Base-by-base conservation (phyloP, 108 stramenopile species). In the Pseudonitzschia delicatissima region DNA sequence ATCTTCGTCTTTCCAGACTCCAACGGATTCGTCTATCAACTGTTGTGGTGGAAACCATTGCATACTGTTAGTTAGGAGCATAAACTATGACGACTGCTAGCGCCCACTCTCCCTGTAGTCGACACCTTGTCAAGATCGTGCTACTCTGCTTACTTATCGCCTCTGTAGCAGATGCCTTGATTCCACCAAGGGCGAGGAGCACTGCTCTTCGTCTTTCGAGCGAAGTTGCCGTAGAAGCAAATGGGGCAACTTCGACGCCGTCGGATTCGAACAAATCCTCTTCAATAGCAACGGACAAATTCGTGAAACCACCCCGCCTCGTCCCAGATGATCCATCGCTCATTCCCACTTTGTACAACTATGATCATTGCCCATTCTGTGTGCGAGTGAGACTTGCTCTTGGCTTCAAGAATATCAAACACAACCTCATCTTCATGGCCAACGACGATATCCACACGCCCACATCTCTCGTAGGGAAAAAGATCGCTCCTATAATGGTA, bases 301-400 rank as follows among this genome's bases (percentile, higher is more conserved):
- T 55, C 31, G 31, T 17, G 31, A 55, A 55, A 33, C 53, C 53
- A 4, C 53, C 53, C 11, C 53, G 53, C 29, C 12, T 55, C 11
- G 27, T 55, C 17, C 53, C 29, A 11, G 53, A 55, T 9, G 53
- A 55, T 55, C 53, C 53, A 17, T 33, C 53, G 12, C 53, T 55
- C 32, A 55, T 55, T n/a, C 53, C 53, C 32, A 82, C 55, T 33
- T 63, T 98, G 0, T 97, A 95, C 76, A 90, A 95, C 7, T 98
- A 98, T 79, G 98, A 98, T 67, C 98, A 98, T 62, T 98, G 98
- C 67, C 98, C 98, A 32, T 98, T 95, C 69, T 98, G 98, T 69
- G 95, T 96, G 21, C 93, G 98, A 15, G 95, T 94, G 21, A 88
- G 97, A 25, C 69, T 98, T 13, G 94, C 95, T 28, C 58, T 98